phyloP scores from a whole-genome alignment of 495 filamentous ascomycete species.

The Penicillium pancosmium region DNA sequence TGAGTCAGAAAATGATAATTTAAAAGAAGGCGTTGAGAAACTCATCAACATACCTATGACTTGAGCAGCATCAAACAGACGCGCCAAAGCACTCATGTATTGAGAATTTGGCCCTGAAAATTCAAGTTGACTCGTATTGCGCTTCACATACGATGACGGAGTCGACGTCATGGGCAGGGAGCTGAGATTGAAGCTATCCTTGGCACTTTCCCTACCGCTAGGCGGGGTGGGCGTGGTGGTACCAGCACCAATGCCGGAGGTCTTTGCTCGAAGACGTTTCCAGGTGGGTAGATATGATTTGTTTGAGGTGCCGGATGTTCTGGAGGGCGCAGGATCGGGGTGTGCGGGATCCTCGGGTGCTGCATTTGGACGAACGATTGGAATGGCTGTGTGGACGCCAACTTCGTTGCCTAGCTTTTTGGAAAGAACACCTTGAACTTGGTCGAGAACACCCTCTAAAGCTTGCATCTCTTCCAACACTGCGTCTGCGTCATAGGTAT shows the following conservation, averaged over 20 bases:
- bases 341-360: conserved; percentile 42
- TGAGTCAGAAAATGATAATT: conserved; percentile 16
- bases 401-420: conserved; percentile 92
- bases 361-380: conserved; percentile 69
- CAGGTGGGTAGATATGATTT: conserved; percentile 74
- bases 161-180: conserved; percentile 80
- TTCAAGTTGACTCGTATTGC: conserved; percentile 67
- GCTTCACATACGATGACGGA: conserved; percentile 63
- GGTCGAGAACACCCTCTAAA: conserved; percentile 85
- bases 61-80: conserved; percentile 92
- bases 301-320: conserved; percentile 59
- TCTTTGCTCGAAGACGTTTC: conserved; percentile 88
- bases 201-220: conserved; percentile 51
- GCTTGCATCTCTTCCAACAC: conserved; percentile 94
- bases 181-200: conserved; percentile 64
- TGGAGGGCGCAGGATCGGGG: conserved; percentile 45
- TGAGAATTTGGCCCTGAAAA: conserved; percentile 83
- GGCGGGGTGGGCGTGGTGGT: conserved; percentile 29
- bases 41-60: conserved; percentile 69
- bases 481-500: conserved; percentile 86
- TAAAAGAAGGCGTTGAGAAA: neutral
- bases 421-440: conserved; percentile 71
- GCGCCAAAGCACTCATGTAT: conserved; percentile 89
- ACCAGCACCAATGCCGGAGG: conserved; percentile 60
- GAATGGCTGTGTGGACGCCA: conserved; percentile 68